Conservation (phyloP, 2,329 filamentous ascomycete genomes). For the Teratosphaeria gauchensis region DNA sequence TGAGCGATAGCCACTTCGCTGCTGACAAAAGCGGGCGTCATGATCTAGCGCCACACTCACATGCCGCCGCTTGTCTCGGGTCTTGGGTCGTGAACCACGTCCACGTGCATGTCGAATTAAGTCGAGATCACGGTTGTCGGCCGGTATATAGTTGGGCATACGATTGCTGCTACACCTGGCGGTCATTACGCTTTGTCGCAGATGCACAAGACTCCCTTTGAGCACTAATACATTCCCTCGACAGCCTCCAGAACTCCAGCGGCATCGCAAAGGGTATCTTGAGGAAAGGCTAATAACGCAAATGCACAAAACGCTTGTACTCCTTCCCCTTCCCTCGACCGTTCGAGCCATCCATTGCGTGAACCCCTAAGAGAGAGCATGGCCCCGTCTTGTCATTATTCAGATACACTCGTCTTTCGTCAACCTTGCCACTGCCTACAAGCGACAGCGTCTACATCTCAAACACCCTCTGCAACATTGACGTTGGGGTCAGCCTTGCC, state of each 20-base stretch:
- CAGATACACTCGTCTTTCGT: background rate
- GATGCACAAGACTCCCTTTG: background rate
- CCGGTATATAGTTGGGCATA: background rate
- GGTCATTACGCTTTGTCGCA: background rate
- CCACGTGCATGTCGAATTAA: too few relatives aligned
- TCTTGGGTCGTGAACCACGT: background rate
- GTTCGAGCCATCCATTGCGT: background rate
- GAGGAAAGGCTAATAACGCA: background rate
- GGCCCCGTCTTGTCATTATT: background rate
- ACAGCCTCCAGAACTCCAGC: background rate
- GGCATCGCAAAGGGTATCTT: background rate
- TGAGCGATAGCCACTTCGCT: background rate
- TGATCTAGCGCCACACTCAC: background rate
- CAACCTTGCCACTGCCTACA: background rate
- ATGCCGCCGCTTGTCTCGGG: background rate
- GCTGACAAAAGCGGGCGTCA: background rate
- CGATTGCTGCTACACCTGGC: background rate
- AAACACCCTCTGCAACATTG: slow-evolving; percentile 20
- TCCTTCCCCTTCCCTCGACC: background rate
- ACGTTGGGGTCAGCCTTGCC: slow-evolving; percentile 20
- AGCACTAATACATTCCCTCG: too few relatives aligned
- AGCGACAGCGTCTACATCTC: background rate
- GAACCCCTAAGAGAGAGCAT: background rate
- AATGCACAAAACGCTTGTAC: background rate
- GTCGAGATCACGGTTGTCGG: background rate